Evolutionary conservation across 2,329 filamentous ascomycete genomes (phyloP).

Genomic region (Talaromyces sp.): DNA sequence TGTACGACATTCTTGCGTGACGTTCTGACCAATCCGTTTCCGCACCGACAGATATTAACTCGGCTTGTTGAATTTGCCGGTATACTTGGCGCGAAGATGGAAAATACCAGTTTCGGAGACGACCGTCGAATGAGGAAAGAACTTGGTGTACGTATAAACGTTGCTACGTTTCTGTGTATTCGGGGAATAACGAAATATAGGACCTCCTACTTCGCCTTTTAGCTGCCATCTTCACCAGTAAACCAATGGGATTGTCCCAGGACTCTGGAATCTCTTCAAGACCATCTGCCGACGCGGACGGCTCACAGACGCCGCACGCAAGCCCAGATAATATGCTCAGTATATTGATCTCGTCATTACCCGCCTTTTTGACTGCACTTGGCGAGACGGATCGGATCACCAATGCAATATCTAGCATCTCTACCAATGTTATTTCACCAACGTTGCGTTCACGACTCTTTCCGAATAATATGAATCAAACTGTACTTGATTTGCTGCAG

Average conservation of each 20-base stretch:
- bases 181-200: constrained; percentile 46
- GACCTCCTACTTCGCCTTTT: constrained; percentile 86
- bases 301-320: constrained; percentile 38
- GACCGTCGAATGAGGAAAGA: constrained; percentile 89
- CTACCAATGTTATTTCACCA: constrained; percentile 77
- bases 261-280: constrained; percentile 48
- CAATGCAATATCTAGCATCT: constrained; percentile 75
- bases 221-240: constrained; percentile 89
- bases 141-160: constrained; percentile 65
- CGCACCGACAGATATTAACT: constrained; percentile 86
- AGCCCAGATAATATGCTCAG: constrained; percentile 73
- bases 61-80: constrained; percentile 84
- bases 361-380: constrained; percentile 76
- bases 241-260: constrained; percentile 70
- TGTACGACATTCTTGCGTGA: constrained; percentile 89
- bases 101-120: constrained; percentile 96
- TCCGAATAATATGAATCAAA: constrained; percentile 76
- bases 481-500: constrained; percentile 69
- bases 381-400: constrained; percentile 82
- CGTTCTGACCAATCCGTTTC: constrained; percentile 87
- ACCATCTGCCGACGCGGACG: constrained; percentile 45
- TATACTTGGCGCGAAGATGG: constrained; percentile 88
- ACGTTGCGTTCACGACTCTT: constrained; percentile 81
- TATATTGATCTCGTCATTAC: constrained; percentile 75
- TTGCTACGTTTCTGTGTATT: constrained; percentile 54